These are phyloP conservation scores for Phytophthora lateralis DNA, from an alignment of 352 stramenopile genomes.

Conservation along the genomic window DNA sequence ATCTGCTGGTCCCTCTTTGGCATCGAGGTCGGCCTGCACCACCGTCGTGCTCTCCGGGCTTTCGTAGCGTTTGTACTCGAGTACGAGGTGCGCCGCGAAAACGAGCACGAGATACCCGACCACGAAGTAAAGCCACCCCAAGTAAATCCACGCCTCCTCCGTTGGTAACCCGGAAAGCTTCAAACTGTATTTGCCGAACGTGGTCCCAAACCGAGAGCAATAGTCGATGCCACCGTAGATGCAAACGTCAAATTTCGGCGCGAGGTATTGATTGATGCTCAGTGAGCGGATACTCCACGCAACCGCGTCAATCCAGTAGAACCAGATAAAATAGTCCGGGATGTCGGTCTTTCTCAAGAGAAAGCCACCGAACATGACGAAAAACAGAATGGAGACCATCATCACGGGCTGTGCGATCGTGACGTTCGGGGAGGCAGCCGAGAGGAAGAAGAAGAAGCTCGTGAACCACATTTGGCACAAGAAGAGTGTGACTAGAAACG, in stretches of 20 bases:
- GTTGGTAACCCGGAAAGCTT: slow-evolving; percentile 54
- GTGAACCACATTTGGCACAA: slow-evolving; percentile 73
- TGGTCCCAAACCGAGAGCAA: slow-evolving; percentile 40
- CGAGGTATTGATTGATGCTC: slow-evolving; percentile 69
- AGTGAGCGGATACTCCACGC: slow-evolving; percentile 68
- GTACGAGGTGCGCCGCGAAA: slow-evolving; percentile 36
- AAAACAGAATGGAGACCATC: slow-evolving; percentile 68
- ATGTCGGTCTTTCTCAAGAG: slow-evolving; percentile 63
- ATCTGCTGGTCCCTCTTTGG: slow-evolving; percentile 25
- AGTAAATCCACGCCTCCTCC: slow-evolving; percentile 61
- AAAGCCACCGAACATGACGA: slow-evolving; percentile 72
- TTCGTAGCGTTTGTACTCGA: slow-evolving; percentile 64
- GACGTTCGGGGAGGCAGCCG: slow-evolving; percentile 46
- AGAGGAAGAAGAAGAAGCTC: slow-evolving; percentile 71
- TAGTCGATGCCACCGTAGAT: slow-evolving; percentile 60
- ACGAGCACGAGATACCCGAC: slow-evolving; percentile 54
- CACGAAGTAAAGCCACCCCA: slow-evolving; percentile 59
- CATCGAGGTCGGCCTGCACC: slow-evolving; percentile 39
- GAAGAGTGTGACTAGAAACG: slow-evolving; percentile 74
- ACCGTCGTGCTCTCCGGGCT: slow-evolving; percentile 52
- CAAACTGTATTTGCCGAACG: slow-evolving; percentile 54
- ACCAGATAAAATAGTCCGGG: slow-evolving; percentile 69
- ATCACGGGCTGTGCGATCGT: slow-evolving; percentile 65
- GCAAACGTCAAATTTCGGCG: slow-evolving; percentile 48
- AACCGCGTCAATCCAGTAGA: slow-evolving; percentile 83